Percentiles rank a stretch among this genome's conserved stretches.
phyloP scores from a whole-genome alignment of 108 stramenopile genomes.

The Fragilaria crotonensis region DNA sequence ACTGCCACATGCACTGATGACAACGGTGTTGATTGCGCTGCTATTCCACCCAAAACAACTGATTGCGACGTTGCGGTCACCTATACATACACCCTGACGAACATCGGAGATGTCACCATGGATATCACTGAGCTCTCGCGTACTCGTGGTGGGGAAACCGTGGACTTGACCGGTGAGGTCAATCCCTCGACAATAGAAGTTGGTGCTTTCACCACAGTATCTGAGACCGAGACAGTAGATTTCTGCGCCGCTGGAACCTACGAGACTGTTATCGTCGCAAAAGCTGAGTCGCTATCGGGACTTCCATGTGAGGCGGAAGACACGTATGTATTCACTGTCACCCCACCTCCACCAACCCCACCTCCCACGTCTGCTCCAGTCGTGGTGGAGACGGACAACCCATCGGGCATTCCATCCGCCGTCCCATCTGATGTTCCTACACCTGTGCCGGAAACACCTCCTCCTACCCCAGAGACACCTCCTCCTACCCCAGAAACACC shows the following conservation, averaged over 20 bases:
- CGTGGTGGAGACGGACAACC: too few relatives aligned
- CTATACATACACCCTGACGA: constrained; percentile 1
- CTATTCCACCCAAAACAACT: background rate
- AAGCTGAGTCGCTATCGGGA: background rate
- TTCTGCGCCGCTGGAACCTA: background rate
- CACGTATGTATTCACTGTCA: background rate
- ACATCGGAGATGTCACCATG: constrained; percentile 2
- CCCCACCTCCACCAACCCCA: too few relatives aligned
- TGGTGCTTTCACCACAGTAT: background rate
- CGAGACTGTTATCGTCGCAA: background rate
- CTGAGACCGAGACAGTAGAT: constrained; percentile 2
- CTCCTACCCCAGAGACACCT: too few relatives aligned
- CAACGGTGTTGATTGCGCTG: background rate
- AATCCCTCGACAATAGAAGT: background rate
- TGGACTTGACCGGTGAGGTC: background rate
- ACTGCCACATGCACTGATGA: background rate
- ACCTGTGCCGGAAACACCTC: too few relatives aligned
- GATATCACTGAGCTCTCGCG: constrained; percentile 1
- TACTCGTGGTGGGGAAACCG: background rate
- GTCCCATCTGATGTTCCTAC: too few relatives aligned
- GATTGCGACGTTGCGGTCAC: constrained; percentile 4
- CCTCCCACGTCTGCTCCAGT: too few relatives aligned
- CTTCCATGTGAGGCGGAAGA: background rate
- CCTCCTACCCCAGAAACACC: too few relatives aligned
- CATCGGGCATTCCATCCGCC: too few relatives aligned